Conservation (phyloP, 2,329 filamentous ascomycete genomes). For the Apiospora pterosperma region DNA sequence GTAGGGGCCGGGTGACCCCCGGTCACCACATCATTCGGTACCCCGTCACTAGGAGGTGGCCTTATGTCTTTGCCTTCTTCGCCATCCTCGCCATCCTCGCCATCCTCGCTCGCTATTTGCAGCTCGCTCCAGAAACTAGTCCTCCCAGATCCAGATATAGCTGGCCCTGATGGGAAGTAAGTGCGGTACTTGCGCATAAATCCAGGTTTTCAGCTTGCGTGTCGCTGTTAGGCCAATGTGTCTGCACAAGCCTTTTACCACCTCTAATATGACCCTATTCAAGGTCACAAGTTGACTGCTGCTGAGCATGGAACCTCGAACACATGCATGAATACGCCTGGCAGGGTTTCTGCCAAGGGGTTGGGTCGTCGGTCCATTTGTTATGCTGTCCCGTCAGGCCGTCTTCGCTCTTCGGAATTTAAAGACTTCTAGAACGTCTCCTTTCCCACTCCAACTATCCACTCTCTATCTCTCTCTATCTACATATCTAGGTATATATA, state of each 20-base stretch:
- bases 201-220: not conserved
- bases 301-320: not conserved
- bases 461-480: not conserved
- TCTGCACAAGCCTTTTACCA: not conserved
- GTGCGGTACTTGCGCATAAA: not conserved
- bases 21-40: not conserved
- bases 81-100: not conserved
- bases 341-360: constrained; percentile 2
- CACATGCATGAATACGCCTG: not conserved
- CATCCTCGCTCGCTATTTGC: not conserved
- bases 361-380: not conserved
- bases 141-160: not conserved
- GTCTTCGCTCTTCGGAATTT: not conserved
- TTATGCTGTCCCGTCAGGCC: not conserved
- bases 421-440: not conserved
- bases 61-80: not conserved
- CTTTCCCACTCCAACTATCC: not conserved
- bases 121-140: not conserved
- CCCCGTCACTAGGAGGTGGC: not conserved
- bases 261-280: not conserved
- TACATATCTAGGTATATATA: too few relatives aligned
- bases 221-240: not conserved
- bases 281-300: constrained; percentile 3
- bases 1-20: not conserved
- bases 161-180: not conserved